Evolutionary conservation across 2,329 filamentous ascomycete genomes (phyloP).

Genomic region (Metarhizium rileyi): DNA sequence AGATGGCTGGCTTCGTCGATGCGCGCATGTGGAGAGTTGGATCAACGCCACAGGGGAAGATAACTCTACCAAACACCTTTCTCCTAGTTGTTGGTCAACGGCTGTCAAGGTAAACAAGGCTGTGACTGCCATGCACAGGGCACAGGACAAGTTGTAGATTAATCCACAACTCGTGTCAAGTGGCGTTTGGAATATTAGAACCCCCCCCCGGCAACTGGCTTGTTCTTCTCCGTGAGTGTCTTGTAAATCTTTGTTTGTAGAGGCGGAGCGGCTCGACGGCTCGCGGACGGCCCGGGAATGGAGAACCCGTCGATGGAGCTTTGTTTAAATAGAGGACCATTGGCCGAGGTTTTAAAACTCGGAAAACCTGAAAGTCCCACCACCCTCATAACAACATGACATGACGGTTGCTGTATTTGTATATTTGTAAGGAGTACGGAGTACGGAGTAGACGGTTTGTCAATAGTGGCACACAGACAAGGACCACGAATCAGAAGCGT

Average conservation of each 20-base stretch:
- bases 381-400: too few species aligned
- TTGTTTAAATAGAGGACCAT: background rate
- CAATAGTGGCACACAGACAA: too few species aligned
- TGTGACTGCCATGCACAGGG: background rate
- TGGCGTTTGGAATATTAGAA: background rate
- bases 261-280: conserved; percentile 3
- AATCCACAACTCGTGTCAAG: background rate
- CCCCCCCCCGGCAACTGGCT: background rate
- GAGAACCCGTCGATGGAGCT: background rate
- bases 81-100: background rate
- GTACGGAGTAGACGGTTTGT: too few species aligned
- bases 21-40: too few species aligned
- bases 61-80: too few species aligned
- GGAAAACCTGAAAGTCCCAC: background rate
- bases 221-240: background rate
- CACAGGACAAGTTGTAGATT: background rate
- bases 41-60: too few species aligned
- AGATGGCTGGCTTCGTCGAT: too few species aligned
- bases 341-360: background rate
- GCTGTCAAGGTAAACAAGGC: too few species aligned
- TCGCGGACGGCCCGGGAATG: background rate
- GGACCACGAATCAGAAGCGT: too few species aligned
- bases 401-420: too few species aligned
- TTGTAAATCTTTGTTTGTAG: background rate
- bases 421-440: too few species aligned